Evolutionary conservation across 129 eudicot genomes (phyloP).

Genomic region (Chrysanthemum lavandulifolium): DNA sequence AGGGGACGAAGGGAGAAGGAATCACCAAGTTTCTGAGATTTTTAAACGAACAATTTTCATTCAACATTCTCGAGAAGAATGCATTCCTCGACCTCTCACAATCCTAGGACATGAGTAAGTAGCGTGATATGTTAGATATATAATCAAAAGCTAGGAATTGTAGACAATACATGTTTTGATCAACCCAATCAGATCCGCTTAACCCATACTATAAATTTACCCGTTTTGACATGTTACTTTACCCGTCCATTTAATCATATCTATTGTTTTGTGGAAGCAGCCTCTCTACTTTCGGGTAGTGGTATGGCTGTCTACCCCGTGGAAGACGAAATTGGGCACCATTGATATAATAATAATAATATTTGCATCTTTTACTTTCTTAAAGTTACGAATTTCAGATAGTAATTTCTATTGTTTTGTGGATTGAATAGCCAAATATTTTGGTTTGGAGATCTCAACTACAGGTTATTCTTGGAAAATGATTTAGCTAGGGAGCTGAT

Average conservation of each 20-base stretch:
- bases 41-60: slow-evolving; percentile 66
- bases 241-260: neutral
- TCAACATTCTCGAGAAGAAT: slow-evolving; percentile 44
- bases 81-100: slow-evolving; percentile 57
- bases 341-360: too few relatives aligned
- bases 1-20: slow-evolving; percentile 85
- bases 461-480: slow-evolving; percentile 70
- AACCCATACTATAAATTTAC: neutral
- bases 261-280: neutral
- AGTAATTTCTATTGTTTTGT: slow-evolving; percentile 29
- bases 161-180: neutral
- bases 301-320: too few relatives aligned
- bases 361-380: neutral
- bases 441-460: slow-evolving; percentile 97
- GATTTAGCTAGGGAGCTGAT: slow-evolving; percentile 72
- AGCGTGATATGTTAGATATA: neutral
- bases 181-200: neutral
- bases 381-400: slow-evolving; percentile 6
- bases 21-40: slow-evolving; percentile 79
- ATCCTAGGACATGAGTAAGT: slow-evolving; percentile 97
- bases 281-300: too few relatives aligned
- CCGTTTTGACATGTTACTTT: neutral
- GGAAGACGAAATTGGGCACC: too few relatives aligned
- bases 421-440: slow-evolving; percentile 69
- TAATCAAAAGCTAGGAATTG: too few relatives aligned